Evolutionary conservation across 257 asterid species (phyloP).

Genomic region (Fraxinus anomala): DNA sequence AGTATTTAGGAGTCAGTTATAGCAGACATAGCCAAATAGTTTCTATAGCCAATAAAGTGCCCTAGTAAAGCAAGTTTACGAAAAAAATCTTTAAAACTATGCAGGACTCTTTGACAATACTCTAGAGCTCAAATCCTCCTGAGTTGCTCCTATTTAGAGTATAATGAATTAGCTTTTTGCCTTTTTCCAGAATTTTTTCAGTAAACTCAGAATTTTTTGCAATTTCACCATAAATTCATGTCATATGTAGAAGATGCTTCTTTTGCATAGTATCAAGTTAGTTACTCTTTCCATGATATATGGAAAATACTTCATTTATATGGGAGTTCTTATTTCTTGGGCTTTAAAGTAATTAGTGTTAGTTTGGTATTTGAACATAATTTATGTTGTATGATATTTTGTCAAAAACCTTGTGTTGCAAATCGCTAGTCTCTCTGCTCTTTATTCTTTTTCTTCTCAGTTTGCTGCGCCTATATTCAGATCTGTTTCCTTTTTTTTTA

Average conservation of each 20-base stretch:
- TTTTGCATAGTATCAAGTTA: too few species aligned
- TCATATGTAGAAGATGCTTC: background rate
- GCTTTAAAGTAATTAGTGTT: background rate
- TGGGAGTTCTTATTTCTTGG: background rate
- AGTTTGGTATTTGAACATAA: background rate
- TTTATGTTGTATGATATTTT: background rate
- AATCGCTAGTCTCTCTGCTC: too few species aligned
- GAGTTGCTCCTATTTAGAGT: background rate
- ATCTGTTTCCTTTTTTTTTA: too few species aligned
- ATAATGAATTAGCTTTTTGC: background rate
- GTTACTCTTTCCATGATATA: too few species aligned
- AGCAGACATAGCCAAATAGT: background rate
- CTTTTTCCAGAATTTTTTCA: background rate
- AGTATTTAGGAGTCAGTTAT: constrained; percentile 21
- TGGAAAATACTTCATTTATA: background rate
- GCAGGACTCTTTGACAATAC: background rate
- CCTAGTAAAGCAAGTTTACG: background rate
- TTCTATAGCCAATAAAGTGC: background rate
- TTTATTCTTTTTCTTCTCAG: too few species aligned
- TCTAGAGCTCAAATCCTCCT: background rate
- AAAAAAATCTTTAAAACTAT: background rate
- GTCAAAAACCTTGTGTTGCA: too few species aligned
- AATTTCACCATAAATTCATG: background rate
- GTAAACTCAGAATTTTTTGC: background rate
- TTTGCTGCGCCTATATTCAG: too few species aligned